phyloP scores from a whole-genome alignment of 1,284 basidiomycete genomes.

The Cryptococcus sp. region DNA sequence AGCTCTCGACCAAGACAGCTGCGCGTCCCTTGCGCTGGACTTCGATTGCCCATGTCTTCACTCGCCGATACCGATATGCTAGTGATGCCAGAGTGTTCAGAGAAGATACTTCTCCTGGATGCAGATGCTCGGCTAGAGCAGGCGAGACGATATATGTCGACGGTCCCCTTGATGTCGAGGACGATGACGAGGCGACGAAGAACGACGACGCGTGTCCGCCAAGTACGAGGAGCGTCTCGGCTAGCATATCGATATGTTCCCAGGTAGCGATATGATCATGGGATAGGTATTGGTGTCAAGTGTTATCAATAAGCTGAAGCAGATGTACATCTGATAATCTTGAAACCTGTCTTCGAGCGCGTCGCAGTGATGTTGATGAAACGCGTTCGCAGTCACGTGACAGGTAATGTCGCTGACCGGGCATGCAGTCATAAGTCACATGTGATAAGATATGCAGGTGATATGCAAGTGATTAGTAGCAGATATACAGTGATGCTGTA shows the following conservation, averaged over 20 bases:
- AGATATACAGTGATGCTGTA: too few relatives aligned
- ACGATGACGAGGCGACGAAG: slow-evolving; percentile 60
- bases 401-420: too few relatives aligned
- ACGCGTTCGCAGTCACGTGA: too few relatives aligned
- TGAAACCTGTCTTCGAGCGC: too few relatives aligned
- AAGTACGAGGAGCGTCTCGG: slow-evolving; percentile 78
- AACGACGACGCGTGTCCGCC: slow-evolving; percentile 80
- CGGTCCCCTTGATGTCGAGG: slow-evolving; percentile 52
- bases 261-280: too few relatives aligned
- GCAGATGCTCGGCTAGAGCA: slow-evolving; percentile 68
- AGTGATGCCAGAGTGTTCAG: slow-evolving; percentile 71
- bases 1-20: slow-evolving; percentile 24
- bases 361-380: too few relatives aligned
- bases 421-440: too few relatives aligned
- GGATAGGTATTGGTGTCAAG: too few relatives aligned
- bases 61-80: slow-evolving; percentile 68
- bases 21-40: slow-evolving; percentile 51
- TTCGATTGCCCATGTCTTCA: slow-evolving; percentile 57
- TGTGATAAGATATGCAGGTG: too few relatives aligned
- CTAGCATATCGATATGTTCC: slow-evolving; percentile 62
- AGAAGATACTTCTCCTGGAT: slow-evolving; percentile 80
- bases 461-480: too few relatives aligned
- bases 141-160: slow-evolving; percentile 58
- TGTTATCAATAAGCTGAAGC: too few relatives aligned
- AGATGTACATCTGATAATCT: too few relatives aligned